Evolutionary conservation across 148 eudicot genomes (phyloP), one percentile per base, ranked within the genome.

Genomic region (Selenicereus undatus): DNA sequence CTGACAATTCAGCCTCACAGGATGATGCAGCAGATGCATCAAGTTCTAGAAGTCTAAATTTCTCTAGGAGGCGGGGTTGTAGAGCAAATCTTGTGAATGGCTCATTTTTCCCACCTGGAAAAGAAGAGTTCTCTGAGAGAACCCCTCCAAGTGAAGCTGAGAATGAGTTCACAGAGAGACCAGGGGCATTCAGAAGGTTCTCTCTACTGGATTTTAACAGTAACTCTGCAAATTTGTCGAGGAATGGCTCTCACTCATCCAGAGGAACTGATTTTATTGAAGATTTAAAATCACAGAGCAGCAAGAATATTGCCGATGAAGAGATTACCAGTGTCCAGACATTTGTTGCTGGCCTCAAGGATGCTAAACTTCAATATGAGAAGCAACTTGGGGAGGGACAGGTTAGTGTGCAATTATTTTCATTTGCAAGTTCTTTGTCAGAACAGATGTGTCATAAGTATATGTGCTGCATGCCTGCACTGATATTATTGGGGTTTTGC

Each of bases 331-430:
- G 90, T 80, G 87, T 95, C 36, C 87, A 87, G 76, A 85, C 83
- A 74, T 95, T 95, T 82, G 93, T 95, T 66, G 96, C 94, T 29
- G 97, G 96, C 76, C 86, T 95, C 83, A 90, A 90, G 81, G 94
- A 90, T 84, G 97, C 97, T 56, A 91, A 92, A 85, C 90, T 87
- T 79, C 93, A 90, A 78, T 89, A 89, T 84, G 94, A 90, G 80
- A 88, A 86, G 82, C 87, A 89, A 77, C 77, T 83, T 82, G 83
- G 64, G 48, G 86, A 86, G 65, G 80, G 79, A 74, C 87, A 90
- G 98, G 98, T 91, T 42, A 86, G 90, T 74, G 42, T 82, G 24
- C 22, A 17, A n/a, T 54, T 76, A 21, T 27, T 35, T 71, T 66
- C 48, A 42, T 17, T 80, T 74, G 39, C 17, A 20, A 50, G 16